These are phyloP conservation scores for Malassezia sp. DNA, from an alignment of 1,284 basidiomycete species.

Conservation along the genomic window DNA sequence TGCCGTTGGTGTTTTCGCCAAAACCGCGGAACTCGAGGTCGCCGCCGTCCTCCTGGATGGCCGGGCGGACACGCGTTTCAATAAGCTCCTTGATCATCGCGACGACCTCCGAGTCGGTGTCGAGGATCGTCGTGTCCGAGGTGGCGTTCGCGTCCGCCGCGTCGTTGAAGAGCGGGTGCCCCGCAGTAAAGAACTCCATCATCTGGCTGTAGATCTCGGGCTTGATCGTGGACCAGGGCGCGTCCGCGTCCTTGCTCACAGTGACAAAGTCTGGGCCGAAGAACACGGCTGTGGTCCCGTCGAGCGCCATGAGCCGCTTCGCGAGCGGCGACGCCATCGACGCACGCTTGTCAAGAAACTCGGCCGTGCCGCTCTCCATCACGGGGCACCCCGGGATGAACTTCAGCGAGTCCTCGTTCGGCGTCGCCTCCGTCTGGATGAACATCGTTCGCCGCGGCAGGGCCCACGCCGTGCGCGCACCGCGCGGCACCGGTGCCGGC, in stretches of 20 bases:
- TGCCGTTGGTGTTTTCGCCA: constrained; percentile 52
- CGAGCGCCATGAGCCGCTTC: constrained; percentile 79
- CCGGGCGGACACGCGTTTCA: constrained; percentile 85
- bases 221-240: constrained; percentile 78
- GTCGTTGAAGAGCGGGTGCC: constrained; percentile 66
- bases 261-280: constrained; percentile 98
- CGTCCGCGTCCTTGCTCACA: constrained; percentile 78
- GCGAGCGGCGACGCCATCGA: constrained; percentile 68
- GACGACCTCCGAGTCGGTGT: constrained; percentile 90
- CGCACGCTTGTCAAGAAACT: constrained; percentile 67
- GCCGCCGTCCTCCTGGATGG: constrained; percentile 90
- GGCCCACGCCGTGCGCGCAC: constrained; percentile 50
- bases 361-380: constrained; percentile 69
- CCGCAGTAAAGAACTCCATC: constrained; percentile 94
- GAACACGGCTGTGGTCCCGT: constrained; percentile 78
- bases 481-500: constrained; percentile 56
- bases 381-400: constrained; percentile 88
- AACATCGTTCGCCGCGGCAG: constrained; percentile 30
- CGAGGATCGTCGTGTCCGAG: constrained; percentile 87
- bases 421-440: constrained; percentile 70
- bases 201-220: constrained; percentile 96
- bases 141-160: constrained; percentile 56
- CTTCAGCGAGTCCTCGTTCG: constrained; percentile 93
- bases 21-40: constrained; percentile 74
- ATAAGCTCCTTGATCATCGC: constrained; percentile 98